Evolutionary conservation across 2,329 filamentous ascomycete genomes (phyloP), one percentile per base, ranked within the genome.

Genomic region (Lachnellula hyalina): DNA sequence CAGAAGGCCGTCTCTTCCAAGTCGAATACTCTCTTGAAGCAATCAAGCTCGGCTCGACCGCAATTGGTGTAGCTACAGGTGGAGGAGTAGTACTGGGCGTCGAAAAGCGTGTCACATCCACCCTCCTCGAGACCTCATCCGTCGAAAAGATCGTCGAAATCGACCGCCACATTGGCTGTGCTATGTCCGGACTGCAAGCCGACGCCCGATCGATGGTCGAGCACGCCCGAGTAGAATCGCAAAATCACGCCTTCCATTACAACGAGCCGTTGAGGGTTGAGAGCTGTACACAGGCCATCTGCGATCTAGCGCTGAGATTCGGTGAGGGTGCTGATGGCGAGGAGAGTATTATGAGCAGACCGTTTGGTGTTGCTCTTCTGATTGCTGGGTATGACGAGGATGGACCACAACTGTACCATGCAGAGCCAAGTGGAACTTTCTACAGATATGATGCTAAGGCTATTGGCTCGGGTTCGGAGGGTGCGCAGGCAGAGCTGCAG

Each of bases 71-170:
- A 64, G 91, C 94, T 68, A 99, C 94, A 48, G 89, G 90, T 55
- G 89, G 95, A 72, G 94, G 94, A 70, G 92, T 97, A 59, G 88
- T 99, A 70, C 87, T 99, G 50, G 94, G 94, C 65, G 94, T 99
- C 62, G 94, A 99, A 79, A 99, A 99, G 84, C 92, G 94, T 70
- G 94, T 99, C 67, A 99, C 94, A 58, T 96, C 90, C 55, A 95
- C 93, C 59, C 87, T 99, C 60, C 90, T 99, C 69, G 94, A 97
- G 76, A 96, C 94, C 34, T 96, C 90, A 47, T 96, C 92, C 41
- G 94, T 99, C 68, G 94, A 99, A 77, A 99, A 99, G 84, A 97
- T 99, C 68, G 93, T 99, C 73, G 94, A 99, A 75, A 97, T 99
- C 73, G 94, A 99, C 78, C 85, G 89, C 71, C 94, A 99, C 79